These are phyloP conservation scores for Arthrobotrys iridis DNA, from an alignment of 2,329 filamentous ascomycete genomes.

Conservation along the genomic window DNA sequence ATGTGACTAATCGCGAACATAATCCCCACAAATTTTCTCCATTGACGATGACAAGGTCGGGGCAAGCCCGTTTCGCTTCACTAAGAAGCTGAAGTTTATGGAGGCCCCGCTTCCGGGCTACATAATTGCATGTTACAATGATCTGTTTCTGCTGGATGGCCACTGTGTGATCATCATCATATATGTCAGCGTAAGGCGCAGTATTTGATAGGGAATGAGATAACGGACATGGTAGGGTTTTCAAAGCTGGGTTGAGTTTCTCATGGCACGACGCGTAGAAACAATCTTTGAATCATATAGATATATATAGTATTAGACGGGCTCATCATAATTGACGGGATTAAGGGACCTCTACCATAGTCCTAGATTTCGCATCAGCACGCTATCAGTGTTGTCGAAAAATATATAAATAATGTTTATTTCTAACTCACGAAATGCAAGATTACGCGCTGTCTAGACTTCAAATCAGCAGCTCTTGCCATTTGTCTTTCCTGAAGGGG, in stretches of 20 bases:
- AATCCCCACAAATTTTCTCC: conserved; percentile 78
- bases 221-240: conserved; percentile 35
- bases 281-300: conserved; percentile 18
- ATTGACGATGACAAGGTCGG: conserved; percentile 83
- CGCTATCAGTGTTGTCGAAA: background rate
- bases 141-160: conserved; percentile 95
- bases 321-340: background rate
- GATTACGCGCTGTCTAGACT: conserved; percentile 37
- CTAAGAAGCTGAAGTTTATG: conserved; percentile 85
- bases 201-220: background rate
- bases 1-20: too few relatives aligned
- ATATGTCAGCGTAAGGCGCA: background rate
- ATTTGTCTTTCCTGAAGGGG: background rate
- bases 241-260: conserved; percentile 44
- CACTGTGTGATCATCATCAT: conserved; percentile 66
- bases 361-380: conserved; percentile 23
- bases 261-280: conserved; percentile 54
- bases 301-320: conserved; percentile 15
- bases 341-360: conserved; percentile 24
- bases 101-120: conserved; percentile 77
- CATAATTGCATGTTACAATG: conserved; percentile 92
- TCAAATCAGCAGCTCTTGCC: conserved; percentile 28
- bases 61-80: conserved; percentile 81
- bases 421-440: conserved; percentile 46
- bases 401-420: background rate